A percentile compares a stretch with the other conserved stretches of the same genome.
Conservation (phyloP, 192 early-diverging fungal species). For the Coemansia sp. region DNA sequence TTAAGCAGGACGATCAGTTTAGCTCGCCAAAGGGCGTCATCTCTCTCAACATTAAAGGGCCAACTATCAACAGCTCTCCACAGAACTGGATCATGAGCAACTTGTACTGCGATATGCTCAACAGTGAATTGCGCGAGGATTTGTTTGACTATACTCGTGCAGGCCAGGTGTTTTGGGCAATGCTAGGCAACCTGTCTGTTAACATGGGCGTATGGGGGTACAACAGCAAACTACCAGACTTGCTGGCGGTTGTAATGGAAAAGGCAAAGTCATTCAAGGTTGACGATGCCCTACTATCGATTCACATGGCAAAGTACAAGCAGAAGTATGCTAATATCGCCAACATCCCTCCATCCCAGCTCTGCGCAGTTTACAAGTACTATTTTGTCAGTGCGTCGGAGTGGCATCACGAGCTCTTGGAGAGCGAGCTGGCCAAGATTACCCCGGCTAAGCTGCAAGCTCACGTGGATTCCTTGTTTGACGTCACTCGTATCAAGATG, state of each 20-base stretch:
- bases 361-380: neutral
- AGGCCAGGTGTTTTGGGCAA: neutral
- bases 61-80: conserved; percentile 81
- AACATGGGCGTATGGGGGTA: neutral
- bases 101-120: conserved; percentile 87
- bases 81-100: conserved; percentile 70
- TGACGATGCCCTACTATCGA: neutral
- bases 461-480: conserved; percentile 10
- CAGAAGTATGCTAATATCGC: neutral
- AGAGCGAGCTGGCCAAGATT: neutral
- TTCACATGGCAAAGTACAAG: neutral
- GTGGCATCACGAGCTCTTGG: neutral
- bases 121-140: conserved; percentile 80
- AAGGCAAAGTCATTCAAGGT: neutral
- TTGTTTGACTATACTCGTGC: conserved; percentile 47
- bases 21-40: conserved; percentile 74
- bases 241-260: neutral
- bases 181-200: conserved; percentile 63
- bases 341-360: neutral
- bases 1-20: conserved; percentile 86
- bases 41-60: conserved; percentile 65
- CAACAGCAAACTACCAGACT: neutral
- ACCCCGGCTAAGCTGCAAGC: conserved; percentile 1
- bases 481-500: conserved; percentile 18
- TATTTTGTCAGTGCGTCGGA: neutral